Conservation (phyloP, 768 basidiomycete species). For the Amanita jacksonii region DNA sequence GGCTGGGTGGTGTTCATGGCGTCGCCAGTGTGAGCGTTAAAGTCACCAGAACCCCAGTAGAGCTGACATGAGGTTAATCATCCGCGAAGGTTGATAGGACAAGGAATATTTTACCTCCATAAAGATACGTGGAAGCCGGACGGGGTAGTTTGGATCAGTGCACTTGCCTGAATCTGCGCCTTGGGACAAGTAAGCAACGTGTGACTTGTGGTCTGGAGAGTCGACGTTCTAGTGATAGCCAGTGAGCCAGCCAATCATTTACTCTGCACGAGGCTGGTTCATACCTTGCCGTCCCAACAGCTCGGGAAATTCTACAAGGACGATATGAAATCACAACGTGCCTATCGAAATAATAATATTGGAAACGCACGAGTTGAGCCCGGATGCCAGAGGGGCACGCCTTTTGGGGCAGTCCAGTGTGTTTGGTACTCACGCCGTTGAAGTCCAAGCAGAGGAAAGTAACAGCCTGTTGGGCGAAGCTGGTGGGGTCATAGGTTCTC, state of each 20-base stretch:
- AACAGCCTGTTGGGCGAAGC: conserved; percentile 35
- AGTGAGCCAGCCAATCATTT: background rate
- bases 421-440: conserved; percentile 27
- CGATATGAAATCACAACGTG: background rate
- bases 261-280: background rate
- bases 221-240: conserved; percentile 27
- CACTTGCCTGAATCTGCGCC: conserved; percentile 43
- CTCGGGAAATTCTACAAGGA: conserved; percentile 38
- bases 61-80: conserved; percentile 21
- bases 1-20: conserved; percentile 41
- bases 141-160: conserved; percentile 34
- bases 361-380: conserved; percentile 34
- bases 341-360: background rate
- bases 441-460: conserved; percentile 42
- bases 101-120: conserved; percentile 28
- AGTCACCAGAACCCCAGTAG: conserved; percentile 32
- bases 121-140: conserved; percentile 39
- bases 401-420: conserved; percentile 29
- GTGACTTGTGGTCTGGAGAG: conserved; percentile 42
- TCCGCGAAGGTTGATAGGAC: background rate
- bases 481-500: conserved; percentile 36
- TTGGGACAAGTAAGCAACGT: conserved; percentile 36
- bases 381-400: conserved; percentile 38
- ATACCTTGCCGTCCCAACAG: conserved; percentile 48
- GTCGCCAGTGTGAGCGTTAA: conserved; percentile 26